Evolutionary conservation across 208 protist species (phyloP).

Genomic region (Phytomonas serpens): DNA sequence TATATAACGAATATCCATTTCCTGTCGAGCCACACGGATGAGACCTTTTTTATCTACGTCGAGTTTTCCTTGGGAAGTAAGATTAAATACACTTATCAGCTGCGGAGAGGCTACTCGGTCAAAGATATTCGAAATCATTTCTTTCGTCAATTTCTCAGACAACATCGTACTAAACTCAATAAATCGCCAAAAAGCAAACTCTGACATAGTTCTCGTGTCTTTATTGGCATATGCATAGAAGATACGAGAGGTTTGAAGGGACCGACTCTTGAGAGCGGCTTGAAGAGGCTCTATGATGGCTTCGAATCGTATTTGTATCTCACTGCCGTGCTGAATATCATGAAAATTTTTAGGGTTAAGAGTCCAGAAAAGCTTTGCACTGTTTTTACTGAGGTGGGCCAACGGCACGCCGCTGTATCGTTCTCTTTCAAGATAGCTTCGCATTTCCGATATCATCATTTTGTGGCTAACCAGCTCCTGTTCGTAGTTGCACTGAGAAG

Average conservation of each 20-base stretch:
- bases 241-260: slow-evolving; percentile 24
- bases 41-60: slow-evolving; percentile 37
- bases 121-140: slow-evolving; percentile 40
- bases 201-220: slow-evolving; percentile 42
- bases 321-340: slow-evolving; percentile 31
- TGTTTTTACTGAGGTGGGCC: slow-evolving; percentile 27
- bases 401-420: slow-evolving; percentile 23
- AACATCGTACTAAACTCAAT: slow-evolving; percentile 27
- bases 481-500: slow-evolving; percentile 13
- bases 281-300: slow-evolving; percentile 2
- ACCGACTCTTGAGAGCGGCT: neutral
- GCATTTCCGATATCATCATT: slow-evolving; percentile 5
- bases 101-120: slow-evolving; percentile 72
- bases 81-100: slow-evolving; percentile 32
- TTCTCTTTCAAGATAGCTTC: slow-evolving; percentile 14
- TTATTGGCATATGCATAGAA: slow-evolving; percentile 68
- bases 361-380: slow-evolving; percentile 32
- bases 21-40: slow-evolving; percentile 40
- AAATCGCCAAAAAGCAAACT: slow-evolving; percentile 79
- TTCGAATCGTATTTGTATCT: slow-evolving; percentile 16
- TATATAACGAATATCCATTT: slow-evolving; percentile 70
- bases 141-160: slow-evolving; percentile 21
- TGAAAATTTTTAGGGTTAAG: slow-evolving; percentile 29
- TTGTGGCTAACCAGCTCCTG: slow-evolving; percentile 9
- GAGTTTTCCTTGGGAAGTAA: slow-evolving; percentile 29